A percentile compares a stretch with the other conserved stretches of the same genome.
These are phyloP conservation scores for Hypocrella siamensis DNA, from an alignment of 2,329 filamentous ascomycete species.

Conservation along the genomic window DNA sequence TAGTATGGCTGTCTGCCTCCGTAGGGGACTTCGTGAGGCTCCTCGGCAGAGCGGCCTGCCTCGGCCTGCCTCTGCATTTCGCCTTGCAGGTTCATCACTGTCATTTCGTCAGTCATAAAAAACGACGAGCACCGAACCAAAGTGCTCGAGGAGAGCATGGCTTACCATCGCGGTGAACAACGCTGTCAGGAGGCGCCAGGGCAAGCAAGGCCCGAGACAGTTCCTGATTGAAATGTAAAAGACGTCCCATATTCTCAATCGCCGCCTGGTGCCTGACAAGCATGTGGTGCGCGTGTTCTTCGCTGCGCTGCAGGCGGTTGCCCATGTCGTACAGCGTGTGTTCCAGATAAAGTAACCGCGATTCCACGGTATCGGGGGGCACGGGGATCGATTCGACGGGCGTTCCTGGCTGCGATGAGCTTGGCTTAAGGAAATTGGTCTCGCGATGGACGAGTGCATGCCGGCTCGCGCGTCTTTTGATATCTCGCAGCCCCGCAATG, in stretches of 20 bases:
- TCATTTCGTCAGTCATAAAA: background rate
- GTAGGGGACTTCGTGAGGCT: constrained; percentile 53
- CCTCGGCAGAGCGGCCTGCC: constrained; percentile 38
- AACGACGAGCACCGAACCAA: background rate
- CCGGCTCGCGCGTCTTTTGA: constrained; percentile 84
- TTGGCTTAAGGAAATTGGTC: constrained; percentile 63
- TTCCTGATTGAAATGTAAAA: constrained; percentile 68
- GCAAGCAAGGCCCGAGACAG: constrained; percentile 60
- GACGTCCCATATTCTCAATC: constrained; percentile 61
- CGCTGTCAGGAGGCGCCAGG: constrained; percentile 60
- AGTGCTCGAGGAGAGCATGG: constrained; percentile 10
- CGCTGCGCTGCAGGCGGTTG: constrained; percentile 59
- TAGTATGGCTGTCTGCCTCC: constrained; percentile 54
- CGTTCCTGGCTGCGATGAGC: constrained; percentile 65
- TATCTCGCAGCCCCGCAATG: constrained; percentile 78
- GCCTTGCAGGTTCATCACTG: constrained; percentile 39
- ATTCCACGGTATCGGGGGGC: constrained; percentile 59
- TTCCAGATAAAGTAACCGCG: constrained; percentile 60
- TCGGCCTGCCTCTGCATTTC: constrained; percentile 48
- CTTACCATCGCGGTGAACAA: constrained; percentile 71
- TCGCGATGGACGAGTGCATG: constrained; percentile 90
- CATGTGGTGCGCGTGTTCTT: constrained; percentile 68
- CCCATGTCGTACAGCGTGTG: constrained; percentile 71
- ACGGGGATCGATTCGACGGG: constrained; percentile 64
- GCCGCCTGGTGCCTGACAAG: constrained; percentile 68